These are phyloP conservation scores for Boletus pseudo-olivaceus DNA, from an alignment of 768 basidiomycete species.

Conservation along the genomic window DNA sequence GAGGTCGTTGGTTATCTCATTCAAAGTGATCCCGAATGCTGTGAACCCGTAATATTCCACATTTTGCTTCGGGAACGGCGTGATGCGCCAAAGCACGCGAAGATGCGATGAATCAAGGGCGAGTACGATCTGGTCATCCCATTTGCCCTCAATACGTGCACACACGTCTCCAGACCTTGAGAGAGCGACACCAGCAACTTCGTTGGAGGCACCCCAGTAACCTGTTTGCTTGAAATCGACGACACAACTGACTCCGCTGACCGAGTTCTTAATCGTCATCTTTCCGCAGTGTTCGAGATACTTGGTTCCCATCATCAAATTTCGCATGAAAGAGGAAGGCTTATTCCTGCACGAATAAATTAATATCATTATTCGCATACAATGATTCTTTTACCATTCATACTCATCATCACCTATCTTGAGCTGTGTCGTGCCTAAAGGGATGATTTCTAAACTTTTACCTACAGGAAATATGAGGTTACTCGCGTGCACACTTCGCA, in stretches of 20 bases:
- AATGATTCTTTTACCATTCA: conserved; percentile 52
- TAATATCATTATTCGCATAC: not conserved
- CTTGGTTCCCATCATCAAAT: conserved; percentile 87
- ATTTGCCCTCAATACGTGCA: conserved; percentile 79
- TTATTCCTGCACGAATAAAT: conserved; percentile 54
- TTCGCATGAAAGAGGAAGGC: conserved; percentile 85
- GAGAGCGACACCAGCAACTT: conserved; percentile 60
- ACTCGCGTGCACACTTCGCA: conserved; percentile 13
- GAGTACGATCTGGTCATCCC: conserved; percentile 81
- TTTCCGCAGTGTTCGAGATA: conserved; percentile 85
- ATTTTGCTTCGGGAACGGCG: conserved; percentile 68
- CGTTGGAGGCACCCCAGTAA: conserved; percentile 78
- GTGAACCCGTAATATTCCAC: conserved; percentile 82
- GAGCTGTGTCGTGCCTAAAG: conserved; percentile 66
- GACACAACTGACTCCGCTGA: conserved; percentile 53
- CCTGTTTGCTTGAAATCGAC: conserved; percentile 86
- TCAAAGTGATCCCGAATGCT: conserved; percentile 71
- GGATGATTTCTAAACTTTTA: conserved; percentile 87
- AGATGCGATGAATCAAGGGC: conserved; percentile 65
- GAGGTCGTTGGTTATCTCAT: conserved; percentile 72
- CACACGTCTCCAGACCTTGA: conserved; percentile 50
- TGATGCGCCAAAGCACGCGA: conserved; percentile 73
- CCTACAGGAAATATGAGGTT: conserved; percentile 41
- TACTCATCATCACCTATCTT: conserved; percentile 65
- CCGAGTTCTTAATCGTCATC: conserved; percentile 67